These are phyloP conservation scores for Trypanosoma melophagium DNA, from an alignment of 208 protist species.

Conservation along the genomic window DNA sequence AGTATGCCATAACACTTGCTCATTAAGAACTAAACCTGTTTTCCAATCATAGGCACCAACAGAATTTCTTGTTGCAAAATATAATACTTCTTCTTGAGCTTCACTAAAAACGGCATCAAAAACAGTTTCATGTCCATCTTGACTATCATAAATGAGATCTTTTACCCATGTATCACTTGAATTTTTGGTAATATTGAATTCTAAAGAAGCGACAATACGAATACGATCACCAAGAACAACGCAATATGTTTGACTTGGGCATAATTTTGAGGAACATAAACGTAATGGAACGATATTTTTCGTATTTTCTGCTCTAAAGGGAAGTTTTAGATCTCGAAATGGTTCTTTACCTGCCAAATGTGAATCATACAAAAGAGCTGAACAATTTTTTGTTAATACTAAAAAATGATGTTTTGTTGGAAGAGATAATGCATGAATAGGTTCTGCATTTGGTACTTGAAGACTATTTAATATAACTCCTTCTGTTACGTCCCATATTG, in stretches of 20 bases:
- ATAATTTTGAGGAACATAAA: constrained; percentile 45
- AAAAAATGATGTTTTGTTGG: constrained; percentile 63
- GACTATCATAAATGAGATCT: constrained; percentile 73
- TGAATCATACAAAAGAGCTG: constrained; percentile 68
- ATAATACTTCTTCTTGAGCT: constrained; percentile 66
- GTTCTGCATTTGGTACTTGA: constrained; percentile 38
- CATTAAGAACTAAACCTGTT: constrained; percentile 63
- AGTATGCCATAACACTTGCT: constrained; percentile 68
- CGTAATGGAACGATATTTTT: constrained; percentile 16
- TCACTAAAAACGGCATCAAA: constrained; percentile 84
- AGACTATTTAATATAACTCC: constrained; percentile 57
- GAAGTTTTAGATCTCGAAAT: constrained; percentile 14
- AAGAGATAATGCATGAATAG: constrained; percentile 44
- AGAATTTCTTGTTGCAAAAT: constrained; percentile 65
- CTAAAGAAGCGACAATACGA: constrained; percentile 45
- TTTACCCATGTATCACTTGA: constrained; percentile 21
- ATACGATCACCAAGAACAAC: constrained; percentile 70
- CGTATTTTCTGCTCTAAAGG: not conserved
- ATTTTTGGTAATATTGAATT: constrained; percentile 4
- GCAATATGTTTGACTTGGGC: constrained; percentile 37
- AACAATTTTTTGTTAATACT: constrained; percentile 46
- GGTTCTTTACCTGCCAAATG: constrained; percentile 49
- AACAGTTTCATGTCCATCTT: constrained; percentile 58
- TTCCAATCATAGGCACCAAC: constrained; percentile 85
- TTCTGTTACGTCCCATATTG: constrained; percentile 77